These are phyloP conservation scores for Yamadazyma sp. DNA, from an alignment of 805 yeast genomes.

Conservation along the genomic window DNA sequence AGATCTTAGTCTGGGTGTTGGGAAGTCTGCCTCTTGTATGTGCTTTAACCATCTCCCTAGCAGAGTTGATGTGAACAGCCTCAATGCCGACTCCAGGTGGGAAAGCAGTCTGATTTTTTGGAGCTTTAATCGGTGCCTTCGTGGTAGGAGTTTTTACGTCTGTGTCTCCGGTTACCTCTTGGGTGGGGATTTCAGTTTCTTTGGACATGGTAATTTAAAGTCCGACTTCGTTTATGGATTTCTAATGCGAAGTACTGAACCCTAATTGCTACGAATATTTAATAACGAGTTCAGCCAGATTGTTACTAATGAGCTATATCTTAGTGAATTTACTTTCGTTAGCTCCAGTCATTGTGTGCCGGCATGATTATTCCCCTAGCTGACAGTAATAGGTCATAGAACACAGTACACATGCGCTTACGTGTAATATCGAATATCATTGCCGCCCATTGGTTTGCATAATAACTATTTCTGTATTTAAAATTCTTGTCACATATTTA, in stretches of 20 bases:
- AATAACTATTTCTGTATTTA: no score
- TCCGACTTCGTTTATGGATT: constrained; percentile 4
- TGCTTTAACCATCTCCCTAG: constrained; percentile 59
- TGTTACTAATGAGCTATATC: no score
- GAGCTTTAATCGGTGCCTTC: constrained; percentile 1
- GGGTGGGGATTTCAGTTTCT: not conserved
- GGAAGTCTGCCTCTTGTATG: constrained; percentile 46
- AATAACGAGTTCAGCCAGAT: no score
- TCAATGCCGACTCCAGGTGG: constrained; percentile 39
- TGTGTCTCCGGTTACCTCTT: not conserved
- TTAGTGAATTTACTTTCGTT: no score
- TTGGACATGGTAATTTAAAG: constrained; percentile 3
- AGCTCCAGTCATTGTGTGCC: no score
- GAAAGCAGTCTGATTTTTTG: not conserved
- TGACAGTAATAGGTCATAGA: no score
- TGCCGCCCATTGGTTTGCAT: no score
- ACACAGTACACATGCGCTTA: no score
- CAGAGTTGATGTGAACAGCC: constrained; percentile 56
- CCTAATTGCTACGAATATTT: no score
- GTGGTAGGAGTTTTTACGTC: not conserved
- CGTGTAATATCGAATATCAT: no score
- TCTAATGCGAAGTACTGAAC: constrained; percentile 3
- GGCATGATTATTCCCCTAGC: no score
- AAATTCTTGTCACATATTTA: no score
- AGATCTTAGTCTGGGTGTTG: not conserved